A percentile compares a stretch with the other conserved stretches of the same genome.
Conservation (phyloP, 805 yeast species). For the Saturnispora serradocipensis region DNA sequence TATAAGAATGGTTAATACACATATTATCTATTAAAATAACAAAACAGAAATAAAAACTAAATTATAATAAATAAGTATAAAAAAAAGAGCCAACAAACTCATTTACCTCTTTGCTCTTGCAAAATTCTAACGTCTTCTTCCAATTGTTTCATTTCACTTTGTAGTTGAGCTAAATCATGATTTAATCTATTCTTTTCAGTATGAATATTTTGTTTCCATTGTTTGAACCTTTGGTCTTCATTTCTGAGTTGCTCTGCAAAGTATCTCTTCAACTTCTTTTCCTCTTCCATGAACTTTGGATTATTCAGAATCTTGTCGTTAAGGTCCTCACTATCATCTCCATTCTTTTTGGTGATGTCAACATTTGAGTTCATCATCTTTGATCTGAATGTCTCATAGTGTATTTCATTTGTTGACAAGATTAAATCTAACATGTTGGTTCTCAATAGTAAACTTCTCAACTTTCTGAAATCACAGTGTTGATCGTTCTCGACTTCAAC, state of each 20-base stretch:
- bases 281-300: constrained; percentile 95
- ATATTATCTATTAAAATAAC: neutral
- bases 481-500: constrained; percentile 81
- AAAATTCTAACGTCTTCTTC: constrained; percentile 68
- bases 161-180: constrained; percentile 87
- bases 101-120: constrained; percentile 41
- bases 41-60: neutral
- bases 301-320: constrained; percentile 45
- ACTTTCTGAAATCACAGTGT: constrained; percentile 77
- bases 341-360: constrained; percentile 5
- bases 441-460: constrained; percentile 70
- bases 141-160: constrained; percentile 59
- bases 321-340: constrained; percentile 17
- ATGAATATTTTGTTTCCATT: constrained; percentile 96
- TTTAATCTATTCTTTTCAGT: constrained; percentile 91
- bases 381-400: constrained; percentile 72
- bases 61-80: neutral
- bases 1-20: neutral
- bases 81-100: neutral
- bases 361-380: constrained; percentile 47
- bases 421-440: constrained; percentile 78
- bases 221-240: constrained; percentile 95
- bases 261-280: constrained; percentile 83
- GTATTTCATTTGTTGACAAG: constrained; percentile 69
- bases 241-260: constrained; percentile 95